Percentiles rank a stretch among this genome's conserved stretches.
Evolutionary conservation across 768 basidiomycete genomes (phyloP).

Genomic region (Serpula lacrymans): DNA sequence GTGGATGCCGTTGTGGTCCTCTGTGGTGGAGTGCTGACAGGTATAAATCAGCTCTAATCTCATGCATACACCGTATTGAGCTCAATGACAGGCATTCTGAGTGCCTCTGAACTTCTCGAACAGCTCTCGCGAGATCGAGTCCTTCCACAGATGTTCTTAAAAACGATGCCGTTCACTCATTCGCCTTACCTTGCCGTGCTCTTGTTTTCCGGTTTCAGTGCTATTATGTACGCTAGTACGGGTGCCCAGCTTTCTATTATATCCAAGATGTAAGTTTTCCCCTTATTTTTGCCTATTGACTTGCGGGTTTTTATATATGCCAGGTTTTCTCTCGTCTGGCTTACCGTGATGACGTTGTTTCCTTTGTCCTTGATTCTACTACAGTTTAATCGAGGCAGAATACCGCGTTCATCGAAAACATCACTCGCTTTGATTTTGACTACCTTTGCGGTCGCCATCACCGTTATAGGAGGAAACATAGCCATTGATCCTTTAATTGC

Average conservation of each 20-base stretch:
- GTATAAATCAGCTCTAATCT: conserved; percentile 23
- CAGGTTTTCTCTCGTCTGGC: conserved; percentile 68
- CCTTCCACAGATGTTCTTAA: conserved; percentile 51
- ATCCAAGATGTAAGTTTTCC: conserved; percentile 53
- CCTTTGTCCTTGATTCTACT: conserved; percentile 57
- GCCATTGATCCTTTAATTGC: conserved; percentile 52
- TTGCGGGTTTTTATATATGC: too few relatives aligned
- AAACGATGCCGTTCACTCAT: conserved; percentile 44
- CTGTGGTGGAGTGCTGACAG: conserved; percentile 69
- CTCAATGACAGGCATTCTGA: conserved; percentile 43
- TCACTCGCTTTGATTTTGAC: conserved; percentile 38
- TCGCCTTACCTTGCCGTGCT: conserved; percentile 52
- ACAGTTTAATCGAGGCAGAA: conserved; percentile 61
- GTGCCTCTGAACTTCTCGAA: conserved; percentile 56
- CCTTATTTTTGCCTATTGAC: conserved; percentile 1
- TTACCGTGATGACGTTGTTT: conserved; percentile 62
- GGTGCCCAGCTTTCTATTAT: conserved; percentile 49
- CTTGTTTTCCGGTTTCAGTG: conserved; percentile 47
- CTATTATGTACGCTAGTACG: conserved; percentile 54
- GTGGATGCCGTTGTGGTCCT: conserved; percentile 70
- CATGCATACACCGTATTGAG: conserved; percentile 2
- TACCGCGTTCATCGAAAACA: conserved; percentile 42
- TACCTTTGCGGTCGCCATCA: conserved; percentile 38
- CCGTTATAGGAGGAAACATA: conserved; percentile 58
- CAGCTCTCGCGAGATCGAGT: conserved; percentile 59